phyloP scores from a whole-genome alignment of 495 filamentous ascomycete species.

The Annulohypoxylon stygium region DNA sequence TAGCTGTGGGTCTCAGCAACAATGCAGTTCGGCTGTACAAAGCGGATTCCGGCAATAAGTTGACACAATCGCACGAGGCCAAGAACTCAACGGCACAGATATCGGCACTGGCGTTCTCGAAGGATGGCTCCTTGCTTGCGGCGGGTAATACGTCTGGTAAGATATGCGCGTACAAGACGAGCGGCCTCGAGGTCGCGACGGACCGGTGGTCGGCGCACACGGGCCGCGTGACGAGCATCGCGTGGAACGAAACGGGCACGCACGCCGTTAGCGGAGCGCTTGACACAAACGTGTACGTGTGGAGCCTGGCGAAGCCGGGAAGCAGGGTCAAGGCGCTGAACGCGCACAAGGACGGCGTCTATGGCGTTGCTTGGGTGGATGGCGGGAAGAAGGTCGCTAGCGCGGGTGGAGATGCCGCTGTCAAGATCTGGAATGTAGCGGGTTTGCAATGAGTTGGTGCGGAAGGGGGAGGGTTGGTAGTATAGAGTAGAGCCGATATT shows the following conservation, averaged over 20 bases:
- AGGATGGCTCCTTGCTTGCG: constrained; percentile 77
- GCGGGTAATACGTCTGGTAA: constrained; percentile 88
- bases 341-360: constrained; percentile 95
- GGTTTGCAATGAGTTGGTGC: constrained; percentile 63
- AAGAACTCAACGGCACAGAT: constrained; percentile 68
- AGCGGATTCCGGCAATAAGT: constrained; percentile 62
- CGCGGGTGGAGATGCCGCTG: constrained; percentile 85
- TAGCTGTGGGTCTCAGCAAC: constrained; percentile 84
- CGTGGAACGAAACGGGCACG: constrained; percentile 81
- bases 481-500: background rate
- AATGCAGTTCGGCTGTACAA: constrained; percentile 79
- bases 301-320: constrained; percentile 87
- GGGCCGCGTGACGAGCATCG: constrained; percentile 82
- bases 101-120: constrained; percentile 82
- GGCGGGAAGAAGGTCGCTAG: constrained; percentile 78
- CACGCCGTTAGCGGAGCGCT: constrained; percentile 86
- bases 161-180: constrained; percentile 79
- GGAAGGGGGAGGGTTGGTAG: background rate
- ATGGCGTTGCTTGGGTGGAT: constrained; percentile 85
- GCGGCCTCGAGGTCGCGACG: constrained; percentile 70
- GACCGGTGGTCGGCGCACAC: constrained; percentile 95
- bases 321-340: constrained; percentile 81
- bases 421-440: constrained; percentile 90
- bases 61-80: constrained; percentile 60
- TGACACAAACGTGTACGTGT: constrained; percentile 92